Evolutionary conservation across 75 land plant species (phyloP).

Genomic region (Pseudotsuga menziesii): DNA sequence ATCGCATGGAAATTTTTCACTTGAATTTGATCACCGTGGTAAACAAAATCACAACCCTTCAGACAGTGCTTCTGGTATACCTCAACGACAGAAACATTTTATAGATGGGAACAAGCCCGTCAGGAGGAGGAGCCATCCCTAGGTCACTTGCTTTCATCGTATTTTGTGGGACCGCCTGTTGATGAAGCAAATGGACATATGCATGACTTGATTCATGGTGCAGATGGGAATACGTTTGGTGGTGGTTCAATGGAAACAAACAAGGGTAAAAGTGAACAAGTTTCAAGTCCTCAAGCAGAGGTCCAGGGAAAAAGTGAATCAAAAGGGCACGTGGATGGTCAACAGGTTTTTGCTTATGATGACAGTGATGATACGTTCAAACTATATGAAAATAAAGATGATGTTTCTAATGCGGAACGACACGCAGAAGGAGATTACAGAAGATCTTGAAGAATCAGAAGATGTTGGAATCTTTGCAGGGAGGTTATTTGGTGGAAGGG

Average conservation of each 20-base stretch:
- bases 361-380: conserved; percentile 1
- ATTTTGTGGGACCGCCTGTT: conserved; percentile 10
- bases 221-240: neutral
- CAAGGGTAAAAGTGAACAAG: neutral
- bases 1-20: too few species aligned
- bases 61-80: too few species aligned
- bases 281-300: neutral
- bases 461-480: conserved; percentile 24
- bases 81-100: too few species aligned
- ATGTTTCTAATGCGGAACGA: conserved; percentile 5
- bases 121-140: too few species aligned
- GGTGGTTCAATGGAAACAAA: conserved; percentile 2
- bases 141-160: too few species aligned
- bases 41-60: too few species aligned
- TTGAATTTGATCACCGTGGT: too few species aligned
- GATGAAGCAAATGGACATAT: conserved; percentile 12
- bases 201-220: neutral
- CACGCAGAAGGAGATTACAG: conserved; percentile 5
- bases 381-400: conserved; percentile 8
- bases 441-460: conserved; percentile 18
- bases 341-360: conserved; percentile 7
- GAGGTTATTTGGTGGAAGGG: conserved; percentile 31
- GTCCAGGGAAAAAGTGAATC: neutral
- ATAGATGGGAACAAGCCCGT: too few species aligned
- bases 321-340: neutral